phyloP scores from a whole-genome alignment of 2,329 filamentous ascomycete genomes.

The Cadophora sp. region DNA sequence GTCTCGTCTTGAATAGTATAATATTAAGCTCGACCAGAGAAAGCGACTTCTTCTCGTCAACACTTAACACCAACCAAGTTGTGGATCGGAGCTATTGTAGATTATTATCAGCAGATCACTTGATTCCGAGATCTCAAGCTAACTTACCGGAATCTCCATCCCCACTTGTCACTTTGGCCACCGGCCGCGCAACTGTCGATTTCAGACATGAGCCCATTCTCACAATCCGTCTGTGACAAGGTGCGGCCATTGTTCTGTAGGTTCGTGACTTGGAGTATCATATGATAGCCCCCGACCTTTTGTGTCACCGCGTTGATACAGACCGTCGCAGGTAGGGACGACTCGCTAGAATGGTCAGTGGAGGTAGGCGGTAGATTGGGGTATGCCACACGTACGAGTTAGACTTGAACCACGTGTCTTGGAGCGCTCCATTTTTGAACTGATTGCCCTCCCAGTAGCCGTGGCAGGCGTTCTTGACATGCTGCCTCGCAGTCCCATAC shows the following conservation, averaged over 20 bases:
- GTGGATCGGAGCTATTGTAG: not conserved
- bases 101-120: not conserved
- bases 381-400: not conserved
- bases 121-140: not conserved
- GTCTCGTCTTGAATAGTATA: not conserved
- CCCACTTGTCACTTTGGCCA: not conserved
- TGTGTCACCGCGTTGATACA: not conserved
- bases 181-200: not conserved
- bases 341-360: not conserved
- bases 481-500: not conserved
- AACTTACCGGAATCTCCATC: not conserved
- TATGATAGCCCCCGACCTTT: not conserved
- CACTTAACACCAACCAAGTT: not conserved
- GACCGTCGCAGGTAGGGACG: not conserved
- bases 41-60: not conserved
- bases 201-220: not conserved
- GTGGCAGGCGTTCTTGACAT: not conserved
- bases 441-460: not conserved
- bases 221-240: not conserved
- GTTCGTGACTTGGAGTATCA: not conserved
- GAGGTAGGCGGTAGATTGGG: not conserved
- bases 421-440: not conserved
- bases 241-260: not conserved
- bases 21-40: not conserved
- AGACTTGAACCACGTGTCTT: not conserved